Percentiles rank a stretch among this genome's conserved stretches.
phyloP scores from a whole-genome alignment of 805 yeast genomes.

The Yarrowia sp. region DNA sequence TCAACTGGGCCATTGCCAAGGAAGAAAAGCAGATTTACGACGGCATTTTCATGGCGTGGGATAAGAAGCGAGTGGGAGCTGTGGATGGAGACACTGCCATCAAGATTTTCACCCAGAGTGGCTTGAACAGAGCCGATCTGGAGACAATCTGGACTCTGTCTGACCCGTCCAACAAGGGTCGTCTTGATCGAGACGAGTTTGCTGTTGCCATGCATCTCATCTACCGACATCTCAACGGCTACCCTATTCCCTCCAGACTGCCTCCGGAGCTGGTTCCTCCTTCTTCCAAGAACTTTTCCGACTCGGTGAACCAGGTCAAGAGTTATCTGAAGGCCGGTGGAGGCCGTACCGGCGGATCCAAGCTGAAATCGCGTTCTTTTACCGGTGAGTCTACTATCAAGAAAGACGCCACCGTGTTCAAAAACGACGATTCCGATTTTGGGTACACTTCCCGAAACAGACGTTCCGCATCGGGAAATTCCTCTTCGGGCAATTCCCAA shows the following conservation, averaged over 20 bases:
- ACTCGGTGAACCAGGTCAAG: constrained; percentile 68
- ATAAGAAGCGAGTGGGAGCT: constrained; percentile 60
- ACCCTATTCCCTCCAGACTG: constrained; percentile 72
- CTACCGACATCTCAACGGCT: constrained; percentile 85
- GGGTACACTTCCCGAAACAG: constrained; percentile 62
- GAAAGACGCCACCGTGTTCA: constrained; percentile 57
- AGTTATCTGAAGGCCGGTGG: constrained; percentile 49
- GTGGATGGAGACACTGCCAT: constrained; percentile 81
- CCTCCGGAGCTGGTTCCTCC: constrained; percentile 93
- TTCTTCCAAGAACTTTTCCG: constrained; percentile 69
- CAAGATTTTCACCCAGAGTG: constrained; percentile 84
- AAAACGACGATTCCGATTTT: constrained; percentile 67
- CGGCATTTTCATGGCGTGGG: constrained; percentile 87
- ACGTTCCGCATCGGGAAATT: constrained; percentile 39
- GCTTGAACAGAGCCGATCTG: constrained; percentile 77
- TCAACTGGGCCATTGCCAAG: constrained; percentile 79
- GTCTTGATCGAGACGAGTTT: constrained; percentile 83
- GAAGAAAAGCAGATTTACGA: constrained; percentile 86
- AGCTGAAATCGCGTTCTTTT: constrained; percentile 39
- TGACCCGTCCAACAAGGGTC: constrained; percentile 79
- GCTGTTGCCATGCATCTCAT: constrained; percentile 97
- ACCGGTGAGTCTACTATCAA: constrained; percentile 37
- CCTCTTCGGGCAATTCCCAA: too few relatives aligned
- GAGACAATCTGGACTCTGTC: constrained; percentile 90
- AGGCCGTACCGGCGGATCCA: constrained; percentile 34